Evolutionary conservation across 208 protist species (phyloP).

Genomic region (Leishmania tropica): DNA sequence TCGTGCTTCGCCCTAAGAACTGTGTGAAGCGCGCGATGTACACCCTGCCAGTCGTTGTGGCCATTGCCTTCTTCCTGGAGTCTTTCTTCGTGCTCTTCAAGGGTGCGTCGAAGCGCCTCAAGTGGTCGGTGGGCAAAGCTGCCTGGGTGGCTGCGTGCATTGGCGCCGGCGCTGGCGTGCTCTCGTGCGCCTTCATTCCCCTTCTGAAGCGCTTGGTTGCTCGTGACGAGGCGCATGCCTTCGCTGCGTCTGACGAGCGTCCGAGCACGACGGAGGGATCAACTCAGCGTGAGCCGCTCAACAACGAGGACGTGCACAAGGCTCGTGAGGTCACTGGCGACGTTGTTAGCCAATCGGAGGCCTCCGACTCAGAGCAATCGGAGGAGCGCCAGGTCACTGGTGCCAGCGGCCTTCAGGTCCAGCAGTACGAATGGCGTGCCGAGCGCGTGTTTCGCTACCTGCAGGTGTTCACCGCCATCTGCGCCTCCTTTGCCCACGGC

Average conservation of each 20-base stretch:
- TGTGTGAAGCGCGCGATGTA: conserved; percentile 34
- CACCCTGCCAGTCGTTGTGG: conserved; percentile 47
- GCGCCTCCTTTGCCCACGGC: conserved; percentile 74
- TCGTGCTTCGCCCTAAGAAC: conserved; percentile 44
- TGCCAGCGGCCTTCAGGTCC: conserved; percentile 10
- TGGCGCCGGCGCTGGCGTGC: conserved; percentile 29
- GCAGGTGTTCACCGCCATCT: conserved; percentile 74
- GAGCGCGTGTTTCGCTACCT: conserved; percentile 77
- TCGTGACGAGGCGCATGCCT: conserved; percentile 9
- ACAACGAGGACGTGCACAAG: conserved; percentile 6
- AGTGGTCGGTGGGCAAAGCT: conserved; percentile 35
- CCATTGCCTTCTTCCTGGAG: conserved; percentile 62
- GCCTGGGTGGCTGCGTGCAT: conserved; percentile 53
- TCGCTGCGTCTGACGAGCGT: conserved; percentile 4
- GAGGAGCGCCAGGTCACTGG: conserved; percentile 13
- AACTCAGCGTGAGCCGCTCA: neutral
- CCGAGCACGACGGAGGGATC: conserved; percentile 1
- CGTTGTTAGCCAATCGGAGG: conserved; percentile 12
- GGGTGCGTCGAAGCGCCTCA: conserved; percentile 40
- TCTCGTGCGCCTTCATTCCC: conserved; percentile 47
- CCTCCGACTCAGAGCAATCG: neutral
- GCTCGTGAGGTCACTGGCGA: neutral
- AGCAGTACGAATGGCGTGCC: conserved; percentile 41
- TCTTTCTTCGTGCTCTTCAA: conserved; percentile 66
- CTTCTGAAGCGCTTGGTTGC: conserved; percentile 34